These are phyloP conservation scores for Leishmania guyanensis DNA, from an alignment of 208 protist species.

Conservation along the genomic window DNA sequence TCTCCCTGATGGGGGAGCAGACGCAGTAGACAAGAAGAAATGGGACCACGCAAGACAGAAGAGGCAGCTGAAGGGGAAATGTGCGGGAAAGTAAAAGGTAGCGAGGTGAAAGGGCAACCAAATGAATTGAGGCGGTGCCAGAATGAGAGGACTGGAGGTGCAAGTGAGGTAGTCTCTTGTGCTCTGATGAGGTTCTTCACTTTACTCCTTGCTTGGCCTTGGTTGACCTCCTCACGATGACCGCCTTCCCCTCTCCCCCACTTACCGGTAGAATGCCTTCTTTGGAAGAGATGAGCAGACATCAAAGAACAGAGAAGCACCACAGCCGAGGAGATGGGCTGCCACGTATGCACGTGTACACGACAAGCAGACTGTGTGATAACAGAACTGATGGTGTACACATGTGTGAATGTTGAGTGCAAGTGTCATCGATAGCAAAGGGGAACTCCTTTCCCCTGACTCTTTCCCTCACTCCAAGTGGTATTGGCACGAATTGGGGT, in stretches of 20 bases:
- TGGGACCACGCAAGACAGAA: neutral
- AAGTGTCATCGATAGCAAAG: neutral
- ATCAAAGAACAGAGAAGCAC: neutral
- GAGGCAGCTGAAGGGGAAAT: neutral
- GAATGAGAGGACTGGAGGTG: neutral
- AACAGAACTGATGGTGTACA: neutral
- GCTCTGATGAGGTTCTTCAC: neutral
- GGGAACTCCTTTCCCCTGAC: too few relatives aligned
- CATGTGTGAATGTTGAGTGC: neutral
- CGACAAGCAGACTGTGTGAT: neutral
- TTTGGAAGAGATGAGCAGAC: neutral
- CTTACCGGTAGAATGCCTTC: neutral
- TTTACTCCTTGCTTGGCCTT: neutral
- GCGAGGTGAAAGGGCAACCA: neutral
- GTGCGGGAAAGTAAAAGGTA: neutral
- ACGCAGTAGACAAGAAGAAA: constrained; percentile 24
- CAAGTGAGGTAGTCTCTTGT: neutral
- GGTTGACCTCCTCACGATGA: neutral
- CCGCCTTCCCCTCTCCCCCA: neutral
- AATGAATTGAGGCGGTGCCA: neutral
- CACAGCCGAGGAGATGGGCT: neutral
- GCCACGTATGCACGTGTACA: neutral
- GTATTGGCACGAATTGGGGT: neutral
- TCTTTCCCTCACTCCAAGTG: neutral
- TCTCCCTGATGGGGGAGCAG: constrained; percentile 75